Evolutionary conservation across 345 rosid species (phyloP), one percentile per base, ranked within the genome.

Genomic region (Gossypium longicalyx): DNA sequence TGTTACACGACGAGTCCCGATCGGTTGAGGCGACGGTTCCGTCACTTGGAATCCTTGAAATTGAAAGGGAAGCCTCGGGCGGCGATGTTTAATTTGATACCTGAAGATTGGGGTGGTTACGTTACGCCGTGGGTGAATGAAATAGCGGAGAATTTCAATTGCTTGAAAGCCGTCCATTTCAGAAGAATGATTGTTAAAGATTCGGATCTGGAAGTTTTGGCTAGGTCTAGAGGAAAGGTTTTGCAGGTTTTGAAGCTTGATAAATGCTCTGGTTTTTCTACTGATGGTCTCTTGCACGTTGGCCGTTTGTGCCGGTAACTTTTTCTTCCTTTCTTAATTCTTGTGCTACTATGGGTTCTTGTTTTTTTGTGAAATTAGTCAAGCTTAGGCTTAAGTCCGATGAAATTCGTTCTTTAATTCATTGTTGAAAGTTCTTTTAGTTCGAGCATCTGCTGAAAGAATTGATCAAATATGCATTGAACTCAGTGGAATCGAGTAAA

Each of bases 101-200:
- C 97, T 0, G 98, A 93, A 82, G 87, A 93, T 76, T 93, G 99
- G 99, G 99, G 99, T 2, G 99, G 99, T 0, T 82, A 77, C 20
- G 93, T 86, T 1, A 83, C 90, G 4, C 97, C 96, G 0, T 95
- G 98, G 98, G 88, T 90, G 7, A 72, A 70, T 0, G 94, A 85
- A 82, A 91, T 95, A 9, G 77, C 87, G 0, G 34, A 13, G 7
- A 81, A 84, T 0, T 80, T 95, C 2, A 80, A 77, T 73, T 85
- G 85, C 81, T 87, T 95, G 74, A 91, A 78, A 66, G 83, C 91
- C 0, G 82, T 93, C 47, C 99, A 95, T 68, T 90, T 93, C 60
- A 71, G 94, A 57, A 77, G 99, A 64, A 93, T 93, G 99, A 90
- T 91, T 67, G 93, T 93, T 4, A 74, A 51, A 6, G 99, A 95